Evolutionary conservation across 352 stramenopile genomes (phyloP).

Genomic region (Globisporangium recalcitrans): DNA sequence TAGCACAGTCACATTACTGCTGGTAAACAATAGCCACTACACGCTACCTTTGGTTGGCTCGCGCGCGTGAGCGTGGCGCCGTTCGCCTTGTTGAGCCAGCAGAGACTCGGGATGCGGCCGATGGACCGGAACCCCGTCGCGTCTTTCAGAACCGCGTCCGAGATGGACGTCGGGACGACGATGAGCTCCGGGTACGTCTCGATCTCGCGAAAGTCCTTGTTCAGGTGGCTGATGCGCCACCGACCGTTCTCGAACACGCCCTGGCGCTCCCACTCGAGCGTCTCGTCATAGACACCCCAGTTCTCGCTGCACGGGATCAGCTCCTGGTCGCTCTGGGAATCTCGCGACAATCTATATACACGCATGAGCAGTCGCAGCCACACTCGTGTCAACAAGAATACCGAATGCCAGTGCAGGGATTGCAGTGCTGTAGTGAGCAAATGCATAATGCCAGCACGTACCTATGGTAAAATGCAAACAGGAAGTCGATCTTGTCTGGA

Average conservation of each 20-base stretch:
- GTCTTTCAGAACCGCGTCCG: conserved; percentile 83
- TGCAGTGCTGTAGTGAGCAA: too few relatives aligned
- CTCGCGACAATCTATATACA: conserved; percentile 52
- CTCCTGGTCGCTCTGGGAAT: conserved; percentile 39
- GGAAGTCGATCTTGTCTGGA: conserved; percentile 74
- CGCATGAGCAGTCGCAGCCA: too few relatives aligned
- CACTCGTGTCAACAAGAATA: too few relatives aligned
- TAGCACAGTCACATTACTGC: neutral
- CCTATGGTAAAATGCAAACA: conserved; percentile 83
- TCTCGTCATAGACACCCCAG: conserved; percentile 64
- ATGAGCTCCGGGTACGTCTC: conserved; percentile 92
- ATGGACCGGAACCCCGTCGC: conserved; percentile 70
- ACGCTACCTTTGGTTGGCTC: conserved; percentile 65
- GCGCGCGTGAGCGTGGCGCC: conserved; percentile 67
- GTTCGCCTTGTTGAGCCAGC: conserved; percentile 68
- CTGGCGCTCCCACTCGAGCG: conserved; percentile 67
- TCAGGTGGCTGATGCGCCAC: conserved; percentile 60
- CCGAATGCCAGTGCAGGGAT: too few relatives aligned
- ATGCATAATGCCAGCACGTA: conserved; percentile 14
- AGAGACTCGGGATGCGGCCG: conserved; percentile 62
- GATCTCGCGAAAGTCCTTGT: conserved; percentile 78
- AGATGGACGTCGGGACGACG: conserved; percentile 87
- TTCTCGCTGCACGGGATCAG: conserved; percentile 49
- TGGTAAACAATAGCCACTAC: neutral
- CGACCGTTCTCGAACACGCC: conserved; percentile 63